Percentiles rank a stretch among this genome's conserved stretches.
These are phyloP conservation scores for Botrytis cinerea DNA, from an alignment of 2,329 filamentous ascomycete species.

Conservation along the genomic window DNA sequence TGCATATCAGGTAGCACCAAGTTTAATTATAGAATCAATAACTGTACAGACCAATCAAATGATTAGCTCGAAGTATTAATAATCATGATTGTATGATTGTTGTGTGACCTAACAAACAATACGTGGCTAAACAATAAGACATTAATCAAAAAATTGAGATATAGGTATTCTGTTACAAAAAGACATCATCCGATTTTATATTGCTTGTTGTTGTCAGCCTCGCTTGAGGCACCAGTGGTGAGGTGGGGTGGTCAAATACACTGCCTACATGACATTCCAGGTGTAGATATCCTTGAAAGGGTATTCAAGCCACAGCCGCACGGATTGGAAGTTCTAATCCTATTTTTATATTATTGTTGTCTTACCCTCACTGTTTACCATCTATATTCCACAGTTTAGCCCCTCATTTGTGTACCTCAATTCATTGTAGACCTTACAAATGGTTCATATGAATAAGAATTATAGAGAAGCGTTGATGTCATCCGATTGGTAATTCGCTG, in stretches of 20 bases:
- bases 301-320: background rate
- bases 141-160: too few relatives aligned
- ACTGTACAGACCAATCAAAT: background rate
- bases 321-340: background rate
- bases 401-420: background rate
- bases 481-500: background rate
- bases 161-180: too few relatives aligned
- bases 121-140: too few relatives aligned
- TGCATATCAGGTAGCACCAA: background rate
- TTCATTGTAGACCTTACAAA: background rate
- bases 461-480: background rate
- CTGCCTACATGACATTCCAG: background rate
- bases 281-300: background rate
- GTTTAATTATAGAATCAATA: background rate
- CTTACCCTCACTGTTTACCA: background rate
- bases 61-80: background rate
- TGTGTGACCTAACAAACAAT: too few relatives aligned
- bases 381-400: background rate
- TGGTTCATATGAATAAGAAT: too few relatives aligned
- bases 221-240: background rate
- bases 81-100: too few relatives aligned
- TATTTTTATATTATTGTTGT: background rate
- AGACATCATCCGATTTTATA: too few relatives aligned
- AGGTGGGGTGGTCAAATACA: background rate
- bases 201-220: background rate